Percentiles rank a stretch among this genome's conserved stretches.
Evolutionary conservation across 352 stramenopile species (phyloP).

Genomic region (Aphanomyces stellatus): DNA sequence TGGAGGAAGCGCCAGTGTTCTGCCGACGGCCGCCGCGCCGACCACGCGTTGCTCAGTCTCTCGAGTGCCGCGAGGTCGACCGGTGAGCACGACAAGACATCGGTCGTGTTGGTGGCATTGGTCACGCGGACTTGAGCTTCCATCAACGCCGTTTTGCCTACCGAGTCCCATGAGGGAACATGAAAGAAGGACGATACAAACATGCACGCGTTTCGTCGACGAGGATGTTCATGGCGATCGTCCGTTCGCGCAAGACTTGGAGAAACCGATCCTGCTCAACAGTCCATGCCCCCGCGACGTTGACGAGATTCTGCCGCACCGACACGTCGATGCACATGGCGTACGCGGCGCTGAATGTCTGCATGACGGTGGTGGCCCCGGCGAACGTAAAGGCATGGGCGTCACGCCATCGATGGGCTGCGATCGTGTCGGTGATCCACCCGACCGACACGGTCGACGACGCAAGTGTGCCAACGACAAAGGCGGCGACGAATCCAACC

Average conservation of each 20-base stretch:
- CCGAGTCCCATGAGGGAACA: not conserved
- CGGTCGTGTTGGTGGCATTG: too few species aligned
- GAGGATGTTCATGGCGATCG: not conserved
- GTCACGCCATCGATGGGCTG: not conserved
- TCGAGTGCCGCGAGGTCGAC: not conserved
- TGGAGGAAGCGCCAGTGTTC: not conserved
- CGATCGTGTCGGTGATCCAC: slow-evolving; percentile 2
- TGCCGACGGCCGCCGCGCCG: not conserved
- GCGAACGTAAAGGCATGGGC: not conserved
- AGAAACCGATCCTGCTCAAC: not conserved
- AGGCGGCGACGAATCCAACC: not conserved
- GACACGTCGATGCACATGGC: not conserved
- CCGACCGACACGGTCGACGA: not conserved
- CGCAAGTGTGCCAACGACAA: not conserved
- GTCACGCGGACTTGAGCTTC: too few species aligned
- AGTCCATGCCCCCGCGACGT: not conserved
- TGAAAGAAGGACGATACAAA: too few species aligned
- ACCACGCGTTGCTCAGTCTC: slow-evolving; percentile 6
- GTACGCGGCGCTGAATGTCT: not conserved
- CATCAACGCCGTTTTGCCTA: not conserved
- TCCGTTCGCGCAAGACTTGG: not conserved
- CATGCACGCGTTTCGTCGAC: too few species aligned
- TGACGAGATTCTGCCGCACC: not conserved
- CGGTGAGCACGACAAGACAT: not conserved
- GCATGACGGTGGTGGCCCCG: not conserved